Conservation (phyloP, 2,329 filamentous ascomycete species). For the Ilyonectria sp. region DNA sequence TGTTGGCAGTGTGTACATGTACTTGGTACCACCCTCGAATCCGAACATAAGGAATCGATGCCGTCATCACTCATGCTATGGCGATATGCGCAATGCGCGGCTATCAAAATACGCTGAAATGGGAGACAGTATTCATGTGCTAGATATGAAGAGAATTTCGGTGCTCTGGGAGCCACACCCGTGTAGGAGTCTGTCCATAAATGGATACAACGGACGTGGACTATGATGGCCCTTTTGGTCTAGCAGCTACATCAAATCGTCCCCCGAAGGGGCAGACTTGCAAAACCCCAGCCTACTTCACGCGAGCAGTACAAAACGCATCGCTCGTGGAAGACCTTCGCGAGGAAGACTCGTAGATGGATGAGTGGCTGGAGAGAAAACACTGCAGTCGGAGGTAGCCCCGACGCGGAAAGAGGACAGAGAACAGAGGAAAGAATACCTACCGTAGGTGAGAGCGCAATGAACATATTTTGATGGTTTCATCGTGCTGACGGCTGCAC, state of each 20-base stretch:
- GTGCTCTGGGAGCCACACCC: conserved; percentile 68
- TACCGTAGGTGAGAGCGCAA: conserved; percentile 8
- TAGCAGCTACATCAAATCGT: conserved; percentile 56
- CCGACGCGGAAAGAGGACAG: not conserved
- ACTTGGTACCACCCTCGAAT: not conserved
- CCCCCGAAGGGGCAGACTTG: conserved; percentile 26
- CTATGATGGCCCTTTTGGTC: conserved; percentile 68
- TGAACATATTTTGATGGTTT: not conserved
- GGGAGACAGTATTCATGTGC: not conserved
- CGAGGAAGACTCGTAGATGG: conserved; percentile 53
- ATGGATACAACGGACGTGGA: conserved; percentile 61
- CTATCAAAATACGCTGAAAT: not conserved
- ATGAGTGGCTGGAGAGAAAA: conserved; percentile 51
- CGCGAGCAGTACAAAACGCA: conserved; percentile 55
- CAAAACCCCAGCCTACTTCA: conserved; percentile 54
- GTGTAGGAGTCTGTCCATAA: conserved; percentile 53
- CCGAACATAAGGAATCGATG: not conserved
- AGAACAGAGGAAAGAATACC: conserved; percentile 16
- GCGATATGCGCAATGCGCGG: not conserved
- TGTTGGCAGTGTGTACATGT: not conserved
- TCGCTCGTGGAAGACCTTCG: conserved; percentile 53
- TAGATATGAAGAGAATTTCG: conserved; percentile 53
- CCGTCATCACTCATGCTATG: not conserved
- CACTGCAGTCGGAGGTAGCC: conserved; percentile 43
- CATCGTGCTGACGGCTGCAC: conserved; percentile 2